Evolutionary conservation across 495 filamentous ascomycete species (phyloP).

Genomic region (Xylaria castorea): DNA sequence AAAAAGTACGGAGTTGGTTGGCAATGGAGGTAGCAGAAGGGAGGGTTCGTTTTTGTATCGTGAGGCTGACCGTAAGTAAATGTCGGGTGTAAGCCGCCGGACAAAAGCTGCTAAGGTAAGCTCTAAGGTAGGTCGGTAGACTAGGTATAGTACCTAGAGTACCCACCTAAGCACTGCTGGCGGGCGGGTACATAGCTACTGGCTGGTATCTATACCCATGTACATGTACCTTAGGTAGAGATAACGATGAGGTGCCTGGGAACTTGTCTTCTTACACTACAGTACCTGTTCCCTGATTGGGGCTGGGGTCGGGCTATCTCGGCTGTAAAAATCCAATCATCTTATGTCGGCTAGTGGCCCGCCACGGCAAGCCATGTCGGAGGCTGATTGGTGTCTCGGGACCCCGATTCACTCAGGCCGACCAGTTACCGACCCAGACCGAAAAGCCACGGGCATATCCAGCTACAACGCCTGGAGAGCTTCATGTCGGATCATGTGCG

Average conservation of each 20-base stretch:
- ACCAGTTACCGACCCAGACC: constrained; percentile 18
- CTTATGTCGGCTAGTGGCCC: neutral
- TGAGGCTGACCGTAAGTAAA: constrained; percentile 22
- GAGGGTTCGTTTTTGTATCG: neutral
- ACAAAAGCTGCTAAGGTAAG: neutral
- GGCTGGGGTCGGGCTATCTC: constrained; percentile 15
- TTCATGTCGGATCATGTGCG: constrained; percentile 15
- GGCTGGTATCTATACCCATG: neutral
- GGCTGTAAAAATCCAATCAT: constrained; percentile 10
- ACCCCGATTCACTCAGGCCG: constrained; percentile 23
- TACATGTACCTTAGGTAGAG: too few relatives aligned
- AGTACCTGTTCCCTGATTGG: neutral
- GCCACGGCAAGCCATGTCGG: neutral
- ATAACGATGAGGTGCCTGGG: neutral
- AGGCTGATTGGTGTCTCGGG: constrained; percentile 23
- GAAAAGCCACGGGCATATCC: neutral
- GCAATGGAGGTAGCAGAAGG: constrained; percentile 16
- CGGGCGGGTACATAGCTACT: neutral
- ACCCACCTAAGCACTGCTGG: neutral
- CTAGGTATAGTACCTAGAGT: too few relatives aligned
- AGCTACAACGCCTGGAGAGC: neutral
- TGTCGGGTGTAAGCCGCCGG: constrained; percentile 15
- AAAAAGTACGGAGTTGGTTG: constrained; percentile 29
- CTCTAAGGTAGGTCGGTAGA: neutral
- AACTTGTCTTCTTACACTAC: too few relatives aligned